phyloP scores from a whole-genome alignment of 176 grass and related monocot genomes.

The Guadua angustifolia region DNA sequence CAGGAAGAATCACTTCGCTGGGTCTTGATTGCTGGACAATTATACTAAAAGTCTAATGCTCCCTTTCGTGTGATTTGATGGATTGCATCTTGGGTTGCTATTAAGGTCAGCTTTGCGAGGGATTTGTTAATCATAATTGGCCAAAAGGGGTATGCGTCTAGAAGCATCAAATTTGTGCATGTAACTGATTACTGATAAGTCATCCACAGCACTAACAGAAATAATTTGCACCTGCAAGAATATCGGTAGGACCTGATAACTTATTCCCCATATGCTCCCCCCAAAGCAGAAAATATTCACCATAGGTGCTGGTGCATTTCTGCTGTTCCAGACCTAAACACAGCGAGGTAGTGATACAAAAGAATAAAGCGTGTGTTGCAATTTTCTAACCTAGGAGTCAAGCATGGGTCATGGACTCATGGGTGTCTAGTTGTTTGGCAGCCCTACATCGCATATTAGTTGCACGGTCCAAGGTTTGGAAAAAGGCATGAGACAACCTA shows the following conservation, averaged over 20 bases:
- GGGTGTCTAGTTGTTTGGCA: slow-evolving; percentile 38
- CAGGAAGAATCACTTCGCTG: slow-evolving; percentile 59
- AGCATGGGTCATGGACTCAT: slow-evolving; percentile 27
- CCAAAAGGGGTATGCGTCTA: slow-evolving; percentile 41
- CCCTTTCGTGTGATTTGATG: slow-evolving; percentile 53
- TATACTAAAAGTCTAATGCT: slow-evolving; percentile 41
- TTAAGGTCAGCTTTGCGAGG: slow-evolving; percentile 13
- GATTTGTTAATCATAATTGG: slow-evolving; percentile 37
- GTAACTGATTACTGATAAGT: slow-evolving; percentile 30
- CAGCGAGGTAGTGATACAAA: slow-evolving; percentile 7
- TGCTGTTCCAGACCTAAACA: neutral
- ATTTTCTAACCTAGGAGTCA: slow-evolving; percentile 48
- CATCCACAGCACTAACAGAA: slow-evolving; percentile 32
- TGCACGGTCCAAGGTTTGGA: slow-evolving; percentile 44
- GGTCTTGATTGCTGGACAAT: slow-evolving; percentile 38
- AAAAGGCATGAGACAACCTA: slow-evolving; percentile 18
- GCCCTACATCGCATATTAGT: slow-evolving; percentile 35
- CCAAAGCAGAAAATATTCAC: slow-evolving; percentile 42
- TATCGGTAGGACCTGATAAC: slow-evolving; percentile 4
- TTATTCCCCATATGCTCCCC: slow-evolving; percentile 1
- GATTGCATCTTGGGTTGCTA: slow-evolving; percentile 24
- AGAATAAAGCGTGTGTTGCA: slow-evolving; percentile 30
- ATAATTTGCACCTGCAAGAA: slow-evolving; percentile 15
- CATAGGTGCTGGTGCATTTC: slow-evolving; percentile 35
- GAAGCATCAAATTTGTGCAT: slow-evolving; percentile 44